phyloP scores from a whole-genome alignment of 805 yeast genomes.

The Kuraishia ogatae region DNA sequence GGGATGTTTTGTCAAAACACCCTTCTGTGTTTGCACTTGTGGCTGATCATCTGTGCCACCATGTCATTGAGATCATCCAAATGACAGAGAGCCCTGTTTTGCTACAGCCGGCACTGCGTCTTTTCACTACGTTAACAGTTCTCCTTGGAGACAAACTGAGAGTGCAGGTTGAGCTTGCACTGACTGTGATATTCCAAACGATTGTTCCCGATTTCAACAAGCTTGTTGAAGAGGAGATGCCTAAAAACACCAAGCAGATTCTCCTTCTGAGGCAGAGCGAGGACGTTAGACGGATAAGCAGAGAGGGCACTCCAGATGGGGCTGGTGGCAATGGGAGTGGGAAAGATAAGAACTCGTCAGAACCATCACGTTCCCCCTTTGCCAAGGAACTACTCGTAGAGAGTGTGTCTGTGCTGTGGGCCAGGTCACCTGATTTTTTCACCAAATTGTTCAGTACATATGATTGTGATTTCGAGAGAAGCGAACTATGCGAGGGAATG shows the following conservation, averaged over 20 bases:
- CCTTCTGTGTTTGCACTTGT: constrained; percentile 58
- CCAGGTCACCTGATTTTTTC: constrained; percentile 70
- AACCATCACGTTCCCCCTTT: constrained; percentile 15
- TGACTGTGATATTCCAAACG: constrained; percentile 50
- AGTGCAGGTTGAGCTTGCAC: constrained; percentile 71
- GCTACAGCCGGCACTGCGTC: constrained; percentile 65
- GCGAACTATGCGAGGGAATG: constrained; percentile 63
- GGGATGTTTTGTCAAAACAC: constrained; percentile 51
- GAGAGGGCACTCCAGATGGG: background rate
- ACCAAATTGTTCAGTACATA: constrained; percentile 70
- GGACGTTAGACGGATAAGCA: background rate
- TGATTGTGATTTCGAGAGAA: constrained; percentile 85
- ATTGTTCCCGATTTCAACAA: constrained; percentile 17
- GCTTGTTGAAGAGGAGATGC: constrained; percentile 16
- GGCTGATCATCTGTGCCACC: constrained; percentile 79
- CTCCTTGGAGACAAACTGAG: constrained; percentile 59
- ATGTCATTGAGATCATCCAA: constrained; percentile 72
- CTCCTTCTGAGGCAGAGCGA: constrained; percentile 13
- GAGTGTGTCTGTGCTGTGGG: constrained; percentile 74
- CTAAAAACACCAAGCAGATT: constrained; percentile 17
- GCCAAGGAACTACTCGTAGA: constrained; percentile 80
- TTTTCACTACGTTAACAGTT: constrained; percentile 64
- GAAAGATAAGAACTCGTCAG: background rate
- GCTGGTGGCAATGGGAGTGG: background rate
- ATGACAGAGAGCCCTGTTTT: constrained; percentile 63